A percentile compares a stretch with the other conserved stretches of the same genome.
Evolutionary conservation across 345 rosid genomes (phyloP).

Genomic region (Camelina laxa): DNA sequence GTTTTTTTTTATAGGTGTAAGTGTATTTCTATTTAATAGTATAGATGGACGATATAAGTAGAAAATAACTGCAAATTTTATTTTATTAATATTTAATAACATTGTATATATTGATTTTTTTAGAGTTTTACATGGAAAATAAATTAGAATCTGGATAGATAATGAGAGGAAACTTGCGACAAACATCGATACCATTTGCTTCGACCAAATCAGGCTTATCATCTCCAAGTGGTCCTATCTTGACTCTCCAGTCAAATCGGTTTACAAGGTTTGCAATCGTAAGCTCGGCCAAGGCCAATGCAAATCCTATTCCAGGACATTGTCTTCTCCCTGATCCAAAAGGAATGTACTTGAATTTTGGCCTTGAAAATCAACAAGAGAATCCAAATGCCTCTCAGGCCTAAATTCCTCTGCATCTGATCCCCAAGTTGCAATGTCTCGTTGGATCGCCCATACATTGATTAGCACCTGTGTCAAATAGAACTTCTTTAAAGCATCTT

Average conservation of each 20-base stretch:
- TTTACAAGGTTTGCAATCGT: constrained; percentile 27
- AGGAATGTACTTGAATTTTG: constrained; percentile 36
- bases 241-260: constrained; percentile 31
- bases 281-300: constrained; percentile 12
- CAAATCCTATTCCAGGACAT: constrained; percentile 31
- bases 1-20: too few relatives aligned
- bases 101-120: too few relatives aligned
- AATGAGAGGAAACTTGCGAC: constrained; percentile 21
- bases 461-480: constrained; percentile 10
- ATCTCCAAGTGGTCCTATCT: background rate
- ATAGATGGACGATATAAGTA: too few relatives aligned
- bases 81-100: too few relatives aligned
- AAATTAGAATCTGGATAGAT: background rate
- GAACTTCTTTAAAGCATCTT: too few relatives aligned
- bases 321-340: constrained; percentile 38
- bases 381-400: constrained; percentile 38
- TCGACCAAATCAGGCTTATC: constrained; percentile 9
- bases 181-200: constrained; percentile 12
- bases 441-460: constrained; percentile 44
- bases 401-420: constrained; percentile 31
- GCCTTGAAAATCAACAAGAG: constrained; percentile 28
- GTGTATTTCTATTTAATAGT: too few relatives aligned
- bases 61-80: too few relatives aligned
- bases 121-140: too few relatives aligned
- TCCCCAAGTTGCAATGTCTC: constrained; percentile 33